Percentiles rank a stretch among this genome's conserved stretches.
phyloP scores from a whole-genome alignment of 2,329 filamentous ascomycete species.

The Lecanicillium sp. region DNA sequence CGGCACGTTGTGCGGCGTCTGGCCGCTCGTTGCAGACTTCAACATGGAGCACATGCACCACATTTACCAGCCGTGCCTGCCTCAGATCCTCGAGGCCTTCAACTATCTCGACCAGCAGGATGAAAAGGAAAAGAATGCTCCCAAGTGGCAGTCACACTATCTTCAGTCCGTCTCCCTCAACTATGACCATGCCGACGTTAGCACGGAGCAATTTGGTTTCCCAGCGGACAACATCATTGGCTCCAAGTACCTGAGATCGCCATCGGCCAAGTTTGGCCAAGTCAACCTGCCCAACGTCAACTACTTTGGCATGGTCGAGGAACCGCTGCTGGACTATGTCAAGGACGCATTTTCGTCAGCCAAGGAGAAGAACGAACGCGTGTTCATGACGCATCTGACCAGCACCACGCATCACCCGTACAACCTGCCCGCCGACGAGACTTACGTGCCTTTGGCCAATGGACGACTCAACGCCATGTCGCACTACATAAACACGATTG shows the following conservation, averaged over 20 bases:
- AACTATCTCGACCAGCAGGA: conserved; percentile 10
- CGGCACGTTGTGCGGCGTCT: conserved; percentile 32
- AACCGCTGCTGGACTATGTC: conserved; percentile 22
- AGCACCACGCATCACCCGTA: conserved; percentile 28
- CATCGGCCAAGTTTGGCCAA: conserved; percentile 18
- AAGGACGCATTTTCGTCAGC: conserved; percentile 21
- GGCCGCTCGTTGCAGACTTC: conserved; percentile 32
- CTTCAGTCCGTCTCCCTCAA: conserved; percentile 24
- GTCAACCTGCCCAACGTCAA: conserved; percentile 23
- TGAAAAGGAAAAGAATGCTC: conserved; percentile 13
- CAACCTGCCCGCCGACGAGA: conserved; percentile 18
- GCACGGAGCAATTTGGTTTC: conserved; percentile 25
- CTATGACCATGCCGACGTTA: conserved; percentile 24
- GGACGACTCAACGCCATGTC: conserved; percentile 16
- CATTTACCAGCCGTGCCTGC: conserved; percentile 35
- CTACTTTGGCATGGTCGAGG: conserved; percentile 25
- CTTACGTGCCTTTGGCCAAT: conserved; percentile 18
- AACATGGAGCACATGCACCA: conserved; percentile 32
- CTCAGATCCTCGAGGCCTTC: conserved; percentile 23
- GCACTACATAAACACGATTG: conserved; percentile 24
- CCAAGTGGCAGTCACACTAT: conserved; percentile 23
- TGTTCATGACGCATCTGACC: conserved; percentile 27
- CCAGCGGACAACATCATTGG: conserved; percentile 16
- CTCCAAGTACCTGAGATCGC: conserved; percentile 20
- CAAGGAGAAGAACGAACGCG: conserved; percentile 19